Evolutionary conservation across 208 protist species (phyloP).

Genomic region (Wallacemonas sp.): DNA sequence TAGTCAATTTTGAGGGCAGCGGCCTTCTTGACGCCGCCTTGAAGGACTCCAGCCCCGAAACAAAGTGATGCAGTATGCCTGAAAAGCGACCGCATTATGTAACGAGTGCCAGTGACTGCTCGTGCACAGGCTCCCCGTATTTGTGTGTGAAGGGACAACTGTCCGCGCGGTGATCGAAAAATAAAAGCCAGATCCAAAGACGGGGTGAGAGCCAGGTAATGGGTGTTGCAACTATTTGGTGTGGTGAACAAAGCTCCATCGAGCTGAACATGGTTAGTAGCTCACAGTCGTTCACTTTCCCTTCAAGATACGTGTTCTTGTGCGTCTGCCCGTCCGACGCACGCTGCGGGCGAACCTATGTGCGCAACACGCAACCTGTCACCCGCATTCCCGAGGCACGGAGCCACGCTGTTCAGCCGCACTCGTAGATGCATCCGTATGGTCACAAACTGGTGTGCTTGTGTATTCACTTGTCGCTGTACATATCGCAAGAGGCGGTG

Average conservation of each 20-base stretch:
- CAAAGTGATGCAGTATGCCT: conserved; percentile 18
- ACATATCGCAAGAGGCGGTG: background rate
- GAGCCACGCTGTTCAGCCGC: no score
- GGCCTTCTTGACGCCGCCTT: conserved; percentile 74
- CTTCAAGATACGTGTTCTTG: no score
- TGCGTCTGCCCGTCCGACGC: no score
- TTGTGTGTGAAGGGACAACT: background rate
- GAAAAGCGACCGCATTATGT: conserved; percentile 14
- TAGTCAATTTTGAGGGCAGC: conserved; percentile 43
- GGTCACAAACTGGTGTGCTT: no score
- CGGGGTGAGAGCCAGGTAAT: background rate
- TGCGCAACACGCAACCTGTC: no score
- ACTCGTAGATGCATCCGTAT: background rate
- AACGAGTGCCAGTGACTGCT: background rate
- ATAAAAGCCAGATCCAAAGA: conserved; percentile 12
- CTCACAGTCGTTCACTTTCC: no score
- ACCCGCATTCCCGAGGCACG: no score
- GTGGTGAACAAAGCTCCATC: no score
- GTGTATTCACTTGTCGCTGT: background rate
- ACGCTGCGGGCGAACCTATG: no score
- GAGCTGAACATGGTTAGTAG: no score
- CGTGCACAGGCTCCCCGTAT: background rate
- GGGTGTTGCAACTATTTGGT: background rate
- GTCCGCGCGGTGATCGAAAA: no score
- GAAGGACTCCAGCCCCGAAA: conserved; percentile 82